Evolutionary conservation across 768 basidiomycete species (phyloP).

Genomic region (Epithele typhae): DNA sequence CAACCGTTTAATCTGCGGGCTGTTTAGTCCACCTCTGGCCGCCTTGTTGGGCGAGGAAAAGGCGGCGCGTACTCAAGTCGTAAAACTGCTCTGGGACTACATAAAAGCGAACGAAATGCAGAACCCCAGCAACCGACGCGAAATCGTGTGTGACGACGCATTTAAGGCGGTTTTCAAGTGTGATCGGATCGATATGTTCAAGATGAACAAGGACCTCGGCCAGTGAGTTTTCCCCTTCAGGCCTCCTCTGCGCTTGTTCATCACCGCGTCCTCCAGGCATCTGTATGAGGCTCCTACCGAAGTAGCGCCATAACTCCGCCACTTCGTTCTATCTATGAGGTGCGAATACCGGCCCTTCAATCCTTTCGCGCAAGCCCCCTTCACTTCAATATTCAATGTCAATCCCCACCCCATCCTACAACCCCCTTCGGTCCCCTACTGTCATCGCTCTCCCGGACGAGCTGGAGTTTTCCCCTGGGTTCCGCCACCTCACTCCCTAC

Average conservation of each 20-base stretch:
- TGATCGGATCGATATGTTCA: constrained; percentile 89
- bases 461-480: too few species aligned
- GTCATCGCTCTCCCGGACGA: too few species aligned
- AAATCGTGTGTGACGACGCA: constrained; percentile 77
- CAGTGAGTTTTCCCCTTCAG: constrained; percentile 40
- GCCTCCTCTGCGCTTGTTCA: background rate
- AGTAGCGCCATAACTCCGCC: background rate
- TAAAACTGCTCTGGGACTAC: constrained; percentile 87
- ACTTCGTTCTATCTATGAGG: too few species aligned
- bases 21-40: constrained; percentile 66
- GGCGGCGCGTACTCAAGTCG: constrained; percentile 84
- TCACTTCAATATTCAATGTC: too few species aligned
- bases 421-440: too few species aligned
- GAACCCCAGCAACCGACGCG: constrained; percentile 78
- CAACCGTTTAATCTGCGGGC: constrained; percentile 1
- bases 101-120: constrained; percentile 81
- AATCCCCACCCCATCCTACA: too few species aligned
- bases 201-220: constrained; percentile 89
- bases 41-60: constrained; percentile 61
- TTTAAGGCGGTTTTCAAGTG: constrained; percentile 73
- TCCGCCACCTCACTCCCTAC: too few species aligned
- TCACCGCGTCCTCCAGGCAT: constrained; percentile 11
- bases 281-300: constrained; percentile 11
- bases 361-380: too few species aligned
- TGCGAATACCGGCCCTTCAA: too few species aligned